phyloP scores from a whole-genome alignment of 1,284 basidiomycete genomes.

The Leucocoprinus gongylophorus region DNA sequence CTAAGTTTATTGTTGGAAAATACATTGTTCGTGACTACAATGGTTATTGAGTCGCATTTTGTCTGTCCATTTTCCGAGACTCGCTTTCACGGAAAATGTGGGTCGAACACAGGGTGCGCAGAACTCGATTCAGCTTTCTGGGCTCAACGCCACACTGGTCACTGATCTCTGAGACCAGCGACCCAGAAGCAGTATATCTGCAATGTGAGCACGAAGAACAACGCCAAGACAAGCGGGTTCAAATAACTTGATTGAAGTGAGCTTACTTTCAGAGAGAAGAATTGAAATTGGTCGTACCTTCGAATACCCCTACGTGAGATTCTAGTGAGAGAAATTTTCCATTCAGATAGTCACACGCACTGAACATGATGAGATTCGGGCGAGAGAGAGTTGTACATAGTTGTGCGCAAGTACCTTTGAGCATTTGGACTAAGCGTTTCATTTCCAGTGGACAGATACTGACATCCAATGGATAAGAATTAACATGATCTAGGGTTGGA shows the following conservation, averaged over 20 bases:
- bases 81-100: conserved; percentile 34
- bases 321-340: neutral
- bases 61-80: neutral
- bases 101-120: conserved; percentile 30
- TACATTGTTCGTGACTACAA: conserved; percentile 15
- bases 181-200: conserved; percentile 26
- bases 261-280: neutral
- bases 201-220: conserved; percentile 23
- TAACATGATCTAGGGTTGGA: conserved; percentile 20
- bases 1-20: conserved; percentile 33
- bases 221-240: conserved; percentile 19
- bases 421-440: conserved; percentile 18
- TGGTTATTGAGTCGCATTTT: neutral
- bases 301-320: neutral
- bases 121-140: conserved; percentile 27
- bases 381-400: conserved; percentile 19
- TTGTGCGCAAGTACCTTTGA: conserved; percentile 24
- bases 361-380: conserved; percentile 21
- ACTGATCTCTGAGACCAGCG: conserved; percentile 24
- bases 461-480: conserved; percentile 20
- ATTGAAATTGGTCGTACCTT: neutral
- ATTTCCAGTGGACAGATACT: conserved; percentile 13
- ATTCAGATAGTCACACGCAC: conserved; percentile 15
- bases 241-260: neutral
- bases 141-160: conserved; percentile 20